Evolutionary conservation across 805 yeast genomes (phyloP).

Genomic region (Sugiyamaella americana): DNA sequence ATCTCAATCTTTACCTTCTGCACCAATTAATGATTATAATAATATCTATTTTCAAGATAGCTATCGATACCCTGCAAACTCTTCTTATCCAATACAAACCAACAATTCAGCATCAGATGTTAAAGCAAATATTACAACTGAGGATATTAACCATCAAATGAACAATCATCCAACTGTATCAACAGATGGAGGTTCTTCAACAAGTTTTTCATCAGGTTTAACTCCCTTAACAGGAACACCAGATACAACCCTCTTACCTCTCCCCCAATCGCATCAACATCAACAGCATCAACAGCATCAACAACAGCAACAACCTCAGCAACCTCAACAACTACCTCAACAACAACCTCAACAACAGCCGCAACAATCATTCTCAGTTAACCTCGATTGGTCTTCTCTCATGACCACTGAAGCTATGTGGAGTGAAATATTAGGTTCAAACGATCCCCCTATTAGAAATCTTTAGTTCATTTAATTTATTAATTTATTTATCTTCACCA

Average conservation of each 20-base stretch:
- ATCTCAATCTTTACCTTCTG: no score
- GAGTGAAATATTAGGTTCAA: neutral
- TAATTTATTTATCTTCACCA: no score
- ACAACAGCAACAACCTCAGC: neutral
- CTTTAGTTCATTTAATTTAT: no score
- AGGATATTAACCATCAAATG: neutral
- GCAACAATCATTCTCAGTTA: neutral
- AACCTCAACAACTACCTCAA: neutral
- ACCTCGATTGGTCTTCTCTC: constrained; percentile 4
- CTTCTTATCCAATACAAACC: neutral
- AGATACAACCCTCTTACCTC: neutral
- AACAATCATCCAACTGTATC: neutral
- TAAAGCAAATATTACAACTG: neutral
- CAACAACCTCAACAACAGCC: neutral
- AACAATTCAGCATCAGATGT: no score
- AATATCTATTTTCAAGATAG: neutral
- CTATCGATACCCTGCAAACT: neutral
- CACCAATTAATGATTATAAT: no score
- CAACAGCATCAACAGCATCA: neutral
- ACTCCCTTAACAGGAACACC: neutral
- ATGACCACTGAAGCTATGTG: constrained; percentile 6
- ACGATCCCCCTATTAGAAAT: no score
- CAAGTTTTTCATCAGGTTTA: neutral
- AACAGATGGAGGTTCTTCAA: neutral
- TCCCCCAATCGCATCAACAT: neutral